These are phyloP conservation scores for Cercospora sp. DNA, from an alignment of 2,329 filamentous ascomycete genomes.

Conservation along the genomic window DNA sequence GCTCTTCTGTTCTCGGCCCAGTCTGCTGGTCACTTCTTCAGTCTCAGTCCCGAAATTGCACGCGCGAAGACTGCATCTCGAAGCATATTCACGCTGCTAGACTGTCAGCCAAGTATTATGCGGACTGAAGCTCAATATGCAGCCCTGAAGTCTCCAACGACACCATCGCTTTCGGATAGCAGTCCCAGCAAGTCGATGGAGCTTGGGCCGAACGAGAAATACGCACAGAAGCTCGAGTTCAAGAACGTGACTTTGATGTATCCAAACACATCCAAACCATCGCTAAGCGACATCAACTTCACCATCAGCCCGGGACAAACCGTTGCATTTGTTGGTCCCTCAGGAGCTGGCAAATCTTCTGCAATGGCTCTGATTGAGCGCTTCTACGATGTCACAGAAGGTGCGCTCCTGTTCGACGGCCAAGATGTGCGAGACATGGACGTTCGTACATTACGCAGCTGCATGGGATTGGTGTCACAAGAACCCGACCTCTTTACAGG, in stretches of 20 bases:
- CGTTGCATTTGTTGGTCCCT: constrained; percentile 50
- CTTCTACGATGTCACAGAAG: constrained; percentile 47
- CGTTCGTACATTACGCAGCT: constrained; percentile 41
- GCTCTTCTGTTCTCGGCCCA: constrained; percentile 51
- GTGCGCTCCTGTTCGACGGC: constrained; percentile 45
- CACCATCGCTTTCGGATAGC: constrained; percentile 27
- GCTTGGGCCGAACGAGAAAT: constrained; percentile 8
- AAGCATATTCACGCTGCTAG: constrained; percentile 46
- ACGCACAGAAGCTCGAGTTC: constrained; percentile 33
- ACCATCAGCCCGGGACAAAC: constrained; percentile 54
- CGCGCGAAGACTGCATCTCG: constrained; percentile 48
- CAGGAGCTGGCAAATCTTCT: constrained; percentile 50
- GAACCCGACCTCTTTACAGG: constrained; percentile 50
- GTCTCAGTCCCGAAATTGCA: constrained; percentile 48
- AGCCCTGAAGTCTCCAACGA: not conserved
- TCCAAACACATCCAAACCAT: constrained; percentile 39
- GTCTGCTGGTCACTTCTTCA: constrained; percentile 50
- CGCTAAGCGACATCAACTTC: constrained; percentile 53
- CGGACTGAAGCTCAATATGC: not conserved
- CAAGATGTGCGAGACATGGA: constrained; percentile 44
- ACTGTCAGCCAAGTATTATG: constrained; percentile 43
- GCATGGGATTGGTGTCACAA: constrained; percentile 48
- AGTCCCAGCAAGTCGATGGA: constrained; percentile 9
- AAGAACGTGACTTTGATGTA: constrained; percentile 44
- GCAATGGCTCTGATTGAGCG: constrained; percentile 49